These are phyloP conservation scores for Ensete glaucum DNA, from an alignment of 176 grass and related monocot genomes.

Conservation along the genomic window DNA sequence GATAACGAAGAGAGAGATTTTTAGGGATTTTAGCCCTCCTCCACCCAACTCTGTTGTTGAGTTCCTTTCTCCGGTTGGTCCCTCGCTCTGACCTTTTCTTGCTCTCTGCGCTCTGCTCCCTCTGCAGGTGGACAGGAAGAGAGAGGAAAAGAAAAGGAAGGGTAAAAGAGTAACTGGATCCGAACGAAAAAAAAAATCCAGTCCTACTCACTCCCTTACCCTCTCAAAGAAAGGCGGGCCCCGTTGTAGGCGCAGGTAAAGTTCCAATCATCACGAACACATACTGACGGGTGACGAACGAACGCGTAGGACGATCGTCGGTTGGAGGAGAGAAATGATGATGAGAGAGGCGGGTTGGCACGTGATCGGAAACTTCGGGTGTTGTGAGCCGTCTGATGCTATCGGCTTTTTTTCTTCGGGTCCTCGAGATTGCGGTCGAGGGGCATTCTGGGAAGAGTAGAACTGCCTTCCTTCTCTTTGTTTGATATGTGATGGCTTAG, in stretches of 20 bases:
- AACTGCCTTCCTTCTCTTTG: background rate
- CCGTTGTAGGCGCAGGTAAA: background rate
- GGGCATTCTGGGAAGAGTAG: background rate
- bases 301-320: background rate
- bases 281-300: no score
- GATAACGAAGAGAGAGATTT: background rate
- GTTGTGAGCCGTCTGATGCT: background rate
- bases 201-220: background rate
- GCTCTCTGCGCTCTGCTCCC: background rate
- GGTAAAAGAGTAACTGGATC: background rate
- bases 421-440: background rate
- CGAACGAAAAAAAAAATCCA: background rate
- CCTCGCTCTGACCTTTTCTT: constrained; percentile 3
- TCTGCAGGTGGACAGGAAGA: background rate
- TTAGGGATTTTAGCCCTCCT: background rate
- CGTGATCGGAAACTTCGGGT: background rate
- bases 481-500: background rate
- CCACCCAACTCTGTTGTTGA: background rate
- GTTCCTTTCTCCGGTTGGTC: constrained; percentile 8
- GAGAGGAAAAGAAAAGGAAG: background rate
- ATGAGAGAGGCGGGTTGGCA: background rate
- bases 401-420: background rate
- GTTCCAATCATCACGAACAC: background rate
- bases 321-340: background rate
- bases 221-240: background rate